These are phyloP conservation scores for Beauveria sp. DNA, from an alignment of 2,329 filamentous ascomycete genomes.

Conservation along the genomic window DNA sequence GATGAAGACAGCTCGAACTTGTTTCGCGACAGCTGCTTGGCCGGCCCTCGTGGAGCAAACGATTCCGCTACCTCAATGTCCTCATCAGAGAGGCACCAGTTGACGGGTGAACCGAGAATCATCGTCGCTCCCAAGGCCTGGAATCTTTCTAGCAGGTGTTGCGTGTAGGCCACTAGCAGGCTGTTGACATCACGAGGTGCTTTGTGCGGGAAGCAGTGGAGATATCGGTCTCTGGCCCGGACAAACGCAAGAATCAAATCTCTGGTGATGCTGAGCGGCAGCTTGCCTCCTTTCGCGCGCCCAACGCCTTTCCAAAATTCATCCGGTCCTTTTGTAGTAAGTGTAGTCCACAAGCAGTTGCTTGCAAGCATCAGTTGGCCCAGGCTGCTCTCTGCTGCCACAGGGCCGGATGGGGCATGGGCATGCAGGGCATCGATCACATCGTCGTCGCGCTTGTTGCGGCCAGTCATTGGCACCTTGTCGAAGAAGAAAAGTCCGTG, in stretches of 20 bases:
- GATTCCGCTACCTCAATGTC: neutral
- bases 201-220: conserved; percentile 6
- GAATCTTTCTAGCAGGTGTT: conserved; percentile 10
- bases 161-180: conserved; percentile 5
- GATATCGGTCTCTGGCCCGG: conserved; percentile 13
- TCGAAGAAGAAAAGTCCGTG: neutral
- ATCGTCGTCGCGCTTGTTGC: neutral
- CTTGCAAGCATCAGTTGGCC: neutral
- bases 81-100: neutral
- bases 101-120: neutral
- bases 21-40: conserved; percentile 4
- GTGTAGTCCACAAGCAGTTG: neutral
- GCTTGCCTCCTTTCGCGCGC: neutral
- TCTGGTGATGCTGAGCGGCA: neutral
- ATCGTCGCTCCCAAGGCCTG: neutral
- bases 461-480: neutral
- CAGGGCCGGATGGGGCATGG: neutral
- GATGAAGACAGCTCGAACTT: neutral
- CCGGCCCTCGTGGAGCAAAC: neutral
- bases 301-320: neutral
- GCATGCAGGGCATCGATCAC: neutral
- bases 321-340: neutral
- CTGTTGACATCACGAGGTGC: neutral
- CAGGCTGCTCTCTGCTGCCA: neutral
- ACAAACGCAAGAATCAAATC: conserved; percentile 10